Percentiles rank a stretch among this genome's conserved stretches.
These are phyloP conservation scores for Didymella keratinophila DNA, from an alignment of 2,329 filamentous ascomycete genomes.

Conservation along the genomic window DNA sequence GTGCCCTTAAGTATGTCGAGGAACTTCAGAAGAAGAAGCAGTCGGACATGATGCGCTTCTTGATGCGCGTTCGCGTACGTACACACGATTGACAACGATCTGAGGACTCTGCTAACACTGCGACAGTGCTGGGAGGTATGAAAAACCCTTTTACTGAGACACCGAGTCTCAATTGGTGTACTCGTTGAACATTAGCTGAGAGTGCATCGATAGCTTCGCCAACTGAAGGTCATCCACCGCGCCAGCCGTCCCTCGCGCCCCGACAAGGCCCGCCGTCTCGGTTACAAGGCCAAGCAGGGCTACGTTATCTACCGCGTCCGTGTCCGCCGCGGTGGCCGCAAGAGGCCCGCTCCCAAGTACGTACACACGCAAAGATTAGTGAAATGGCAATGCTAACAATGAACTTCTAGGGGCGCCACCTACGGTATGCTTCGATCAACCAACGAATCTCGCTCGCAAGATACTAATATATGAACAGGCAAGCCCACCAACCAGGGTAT, in stretches of 20 bases:
- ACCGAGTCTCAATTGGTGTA: conserved; percentile 61
- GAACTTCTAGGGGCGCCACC: conserved; percentile 77
- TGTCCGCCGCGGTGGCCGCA: conserved; percentile 98
- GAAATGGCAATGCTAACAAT: conserved; percentile 53
- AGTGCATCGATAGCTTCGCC: conserved; percentile 99
- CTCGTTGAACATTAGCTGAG: conserved; percentile 99
- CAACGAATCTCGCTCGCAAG: conserved; percentile 1
- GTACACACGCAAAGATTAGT: conserved; percentile 19
- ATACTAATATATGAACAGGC: conserved; percentile 65
- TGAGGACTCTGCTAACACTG: conserved; percentile 40
- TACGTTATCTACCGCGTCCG: conserved; percentile 99
- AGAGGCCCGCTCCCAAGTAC: conserved; percentile 86
- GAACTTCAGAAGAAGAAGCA: conserved; percentile 99
- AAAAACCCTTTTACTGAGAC: conserved; percentile 37
- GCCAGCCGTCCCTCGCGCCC: conserved; percentile 97
- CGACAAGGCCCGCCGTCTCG: conserved; percentile 99
- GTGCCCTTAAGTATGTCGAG: conserved; percentile 99
- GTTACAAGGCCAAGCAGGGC: conserved; percentile 99
- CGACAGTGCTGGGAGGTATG: conserved; percentile 90
- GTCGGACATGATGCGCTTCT: conserved; percentile 99
- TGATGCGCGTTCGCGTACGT: conserved; percentile 77
- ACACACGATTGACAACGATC: conserved; percentile 20
- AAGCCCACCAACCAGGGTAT: conserved; percentile 99
- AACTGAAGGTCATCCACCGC: conserved; percentile 99
- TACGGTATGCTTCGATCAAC: conserved; percentile 73